Evolutionary conservation across 2,329 filamentous ascomycete genomes (phyloP).

Genomic region (Paecilomyces variotii): DNA sequence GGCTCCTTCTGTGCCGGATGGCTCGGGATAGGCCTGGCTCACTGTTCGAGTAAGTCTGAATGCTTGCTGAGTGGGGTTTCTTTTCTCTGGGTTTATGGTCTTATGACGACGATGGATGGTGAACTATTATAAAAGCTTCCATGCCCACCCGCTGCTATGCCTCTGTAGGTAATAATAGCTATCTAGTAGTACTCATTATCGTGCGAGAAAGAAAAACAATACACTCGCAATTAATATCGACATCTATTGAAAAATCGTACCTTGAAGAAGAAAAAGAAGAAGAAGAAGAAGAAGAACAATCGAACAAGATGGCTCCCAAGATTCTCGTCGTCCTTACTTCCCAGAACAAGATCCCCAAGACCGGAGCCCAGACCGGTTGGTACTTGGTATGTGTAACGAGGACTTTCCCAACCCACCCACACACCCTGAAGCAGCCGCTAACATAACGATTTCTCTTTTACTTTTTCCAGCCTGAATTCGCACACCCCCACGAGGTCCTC

Average conservation of each 20-base stretch:
- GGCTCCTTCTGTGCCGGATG: too few species aligned
- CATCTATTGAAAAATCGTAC: background rate
- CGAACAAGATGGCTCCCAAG: constrained; percentile 37
- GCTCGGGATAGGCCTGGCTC: too few species aligned
- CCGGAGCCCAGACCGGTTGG: constrained; percentile 56
- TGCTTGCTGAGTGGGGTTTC: too few species aligned
- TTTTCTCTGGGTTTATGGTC: too few species aligned
- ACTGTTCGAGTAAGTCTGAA: too few species aligned
- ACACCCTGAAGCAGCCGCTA: too few species aligned
- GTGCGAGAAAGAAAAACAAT: background rate
- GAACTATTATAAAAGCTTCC: too few species aligned
- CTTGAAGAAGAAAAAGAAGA: background rate
- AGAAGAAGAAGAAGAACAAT: background rate
- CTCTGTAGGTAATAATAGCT: too few species aligned
- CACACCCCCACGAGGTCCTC: constrained; percentile 57
- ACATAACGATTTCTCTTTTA: too few species aligned
- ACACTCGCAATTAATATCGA: background rate
- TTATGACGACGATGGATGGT: too few species aligned
- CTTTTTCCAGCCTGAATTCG: constrained; percentile 45
- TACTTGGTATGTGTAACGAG: constrained; percentile 47
- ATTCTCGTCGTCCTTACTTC: constrained; percentile 66
- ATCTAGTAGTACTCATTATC: too few species aligned
- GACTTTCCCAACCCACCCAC: background rate
- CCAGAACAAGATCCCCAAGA: constrained; percentile 39
- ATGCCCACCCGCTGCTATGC: too few species aligned